A percentile compares a stretch with the other conserved stretches of the same genome.
Evolutionary conservation across 306 rosid genomes (phyloP).

Genomic region (Canavalia ensiformis): DNA sequence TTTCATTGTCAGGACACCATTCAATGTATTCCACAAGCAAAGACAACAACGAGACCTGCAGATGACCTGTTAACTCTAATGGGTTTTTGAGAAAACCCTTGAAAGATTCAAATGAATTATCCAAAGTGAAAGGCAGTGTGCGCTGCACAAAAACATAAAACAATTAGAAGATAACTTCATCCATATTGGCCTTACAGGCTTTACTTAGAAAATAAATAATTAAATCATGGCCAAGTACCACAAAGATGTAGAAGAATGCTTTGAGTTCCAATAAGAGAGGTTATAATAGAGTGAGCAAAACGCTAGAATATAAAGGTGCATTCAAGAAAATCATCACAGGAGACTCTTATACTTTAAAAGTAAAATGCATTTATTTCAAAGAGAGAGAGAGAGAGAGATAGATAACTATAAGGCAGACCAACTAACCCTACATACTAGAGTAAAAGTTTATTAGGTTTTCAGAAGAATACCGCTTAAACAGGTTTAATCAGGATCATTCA

Average conservation of each 20-base stretch:
- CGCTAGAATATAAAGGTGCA: conserved; percentile 18
- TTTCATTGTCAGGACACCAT: conserved; percentile 68
- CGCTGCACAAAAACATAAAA: conserved; percentile 68
- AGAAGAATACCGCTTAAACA: not conserved
- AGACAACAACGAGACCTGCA: conserved; percentile 79
- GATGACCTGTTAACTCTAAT: conserved; percentile 59
- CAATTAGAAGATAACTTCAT: conserved; percentile 40
- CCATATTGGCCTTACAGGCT: not conserved
- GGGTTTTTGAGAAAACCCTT: conserved; percentile 72
- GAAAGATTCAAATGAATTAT: conserved; percentile 81
- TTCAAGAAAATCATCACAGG: not conserved
- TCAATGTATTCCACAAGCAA: conserved; percentile 76
- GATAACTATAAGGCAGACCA: not conserved
- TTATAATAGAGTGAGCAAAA: conserved; percentile 1
- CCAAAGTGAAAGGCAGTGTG: conserved; percentile 64
- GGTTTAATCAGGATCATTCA: not conserved
- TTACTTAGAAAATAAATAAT: not conserved
- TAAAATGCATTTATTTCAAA: not conserved
- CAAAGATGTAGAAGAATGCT: conserved; percentile 12
- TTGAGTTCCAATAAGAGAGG: not conserved
- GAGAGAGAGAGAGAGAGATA: not conserved
- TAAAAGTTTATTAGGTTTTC: not conserved
- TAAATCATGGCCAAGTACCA: conserved; percentile 11
- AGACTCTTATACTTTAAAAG: not conserved
- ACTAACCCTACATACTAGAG: not conserved